Conservation (phyloP, 2,329 filamentous ascomycete species). For the Paecilomyces niveus region DNA sequence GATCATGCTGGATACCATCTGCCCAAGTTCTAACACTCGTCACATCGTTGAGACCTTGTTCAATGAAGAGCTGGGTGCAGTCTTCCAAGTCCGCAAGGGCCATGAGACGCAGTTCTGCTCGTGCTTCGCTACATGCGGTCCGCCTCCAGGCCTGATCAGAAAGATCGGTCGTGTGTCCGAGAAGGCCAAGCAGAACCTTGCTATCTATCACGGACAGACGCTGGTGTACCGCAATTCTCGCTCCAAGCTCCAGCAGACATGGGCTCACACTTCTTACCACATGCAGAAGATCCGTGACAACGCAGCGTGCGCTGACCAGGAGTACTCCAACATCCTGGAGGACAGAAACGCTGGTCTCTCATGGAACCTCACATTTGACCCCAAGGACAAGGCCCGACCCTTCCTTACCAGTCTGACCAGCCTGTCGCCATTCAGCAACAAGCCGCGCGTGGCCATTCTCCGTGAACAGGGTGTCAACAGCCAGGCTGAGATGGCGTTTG, state of each 20-base stretch:
- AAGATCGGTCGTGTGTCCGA: slow-evolving; percentile 72
- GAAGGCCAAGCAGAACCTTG: slow-evolving; percentile 64
- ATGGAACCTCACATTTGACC: slow-evolving; percentile 75
- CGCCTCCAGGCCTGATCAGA: slow-evolving; percentile 71
- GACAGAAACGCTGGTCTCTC: slow-evolving; percentile 72
- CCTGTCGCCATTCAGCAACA: slow-evolving; percentile 50
- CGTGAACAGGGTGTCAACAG: slow-evolving; percentile 95
- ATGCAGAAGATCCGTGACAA: slow-evolving; percentile 92
- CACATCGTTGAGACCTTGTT: slow-evolving; percentile 73
- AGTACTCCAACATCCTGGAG: slow-evolving; percentile 69
- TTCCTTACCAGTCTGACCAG: slow-evolving; percentile 55
- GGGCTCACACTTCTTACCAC: slow-evolving; percentile 80
- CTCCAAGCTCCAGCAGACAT: slow-evolving; percentile 72
- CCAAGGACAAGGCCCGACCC: slow-evolving; percentile 68
- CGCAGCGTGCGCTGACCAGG: slow-evolving; percentile 74
- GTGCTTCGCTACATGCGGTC: slow-evolving; percentile 86
- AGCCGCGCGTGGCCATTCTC: slow-evolving; percentile 80
- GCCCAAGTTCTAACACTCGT: slow-evolving; percentile 53
- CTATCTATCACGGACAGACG: slow-evolving; percentile 63
- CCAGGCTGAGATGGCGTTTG: slow-evolving; percentile 95
- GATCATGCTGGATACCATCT: slow-evolving; percentile 67
- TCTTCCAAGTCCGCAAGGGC: slow-evolving; percentile 85
- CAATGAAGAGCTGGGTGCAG: slow-evolving; percentile 91
- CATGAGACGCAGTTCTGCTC: slow-evolving; percentile 80
- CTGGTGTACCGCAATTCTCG: slow-evolving; percentile 64